Conservation (phyloP, 768 basidiomycete species). For the Lentinula edodes region DNA sequence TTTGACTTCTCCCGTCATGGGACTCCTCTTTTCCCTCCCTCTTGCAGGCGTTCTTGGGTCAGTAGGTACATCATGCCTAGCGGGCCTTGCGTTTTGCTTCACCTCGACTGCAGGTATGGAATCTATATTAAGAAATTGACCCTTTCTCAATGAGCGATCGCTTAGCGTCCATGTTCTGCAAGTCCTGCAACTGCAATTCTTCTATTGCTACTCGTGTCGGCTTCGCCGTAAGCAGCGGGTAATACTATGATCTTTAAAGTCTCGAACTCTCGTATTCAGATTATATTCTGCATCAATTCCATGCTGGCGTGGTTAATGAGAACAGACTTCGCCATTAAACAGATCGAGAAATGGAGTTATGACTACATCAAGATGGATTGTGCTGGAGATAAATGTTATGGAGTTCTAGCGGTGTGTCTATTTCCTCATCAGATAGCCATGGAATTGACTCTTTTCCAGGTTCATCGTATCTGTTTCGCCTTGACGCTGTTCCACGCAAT, state of each 20-base stretch:
- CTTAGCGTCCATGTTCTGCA: conserved; percentile 90
- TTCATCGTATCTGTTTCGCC: conserved; percentile 96
- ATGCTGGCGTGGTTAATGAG: conserved; percentile 97
- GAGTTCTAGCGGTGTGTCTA: conserved; percentile 79
- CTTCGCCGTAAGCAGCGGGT: conserved; percentile 63
- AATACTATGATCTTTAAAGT: not conserved
- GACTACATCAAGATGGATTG: conserved; percentile 99
- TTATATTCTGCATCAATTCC: conserved; percentile 94
- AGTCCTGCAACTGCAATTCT: conserved; percentile 98
- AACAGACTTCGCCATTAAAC: conserved; percentile 78
- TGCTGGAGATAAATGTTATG: conserved; percentile 88
- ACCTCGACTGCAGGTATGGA: conserved; percentile 73
- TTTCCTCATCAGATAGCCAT: not conserved
- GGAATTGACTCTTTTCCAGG: conserved; percentile 32
- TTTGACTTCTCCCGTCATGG: conserved; percentile 40
- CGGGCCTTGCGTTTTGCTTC: conserved; percentile 79
- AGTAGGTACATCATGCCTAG: conserved; percentile 79
- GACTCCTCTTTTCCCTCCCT: conserved; percentile 68
- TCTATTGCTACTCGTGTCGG: conserved; percentile 97
- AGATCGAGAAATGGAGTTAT: conserved; percentile 88
- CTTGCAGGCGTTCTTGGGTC: conserved; percentile 62
- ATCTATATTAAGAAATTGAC: conserved; percentile 7
- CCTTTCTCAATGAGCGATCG: conserved; percentile 10
- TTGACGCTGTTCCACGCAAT: conserved; percentile 84
- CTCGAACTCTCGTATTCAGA: conserved; percentile 35